Evolutionary conservation across 2,329 filamentous ascomycete species (phyloP).

Genomic region (Drechslera avenae): DNA sequence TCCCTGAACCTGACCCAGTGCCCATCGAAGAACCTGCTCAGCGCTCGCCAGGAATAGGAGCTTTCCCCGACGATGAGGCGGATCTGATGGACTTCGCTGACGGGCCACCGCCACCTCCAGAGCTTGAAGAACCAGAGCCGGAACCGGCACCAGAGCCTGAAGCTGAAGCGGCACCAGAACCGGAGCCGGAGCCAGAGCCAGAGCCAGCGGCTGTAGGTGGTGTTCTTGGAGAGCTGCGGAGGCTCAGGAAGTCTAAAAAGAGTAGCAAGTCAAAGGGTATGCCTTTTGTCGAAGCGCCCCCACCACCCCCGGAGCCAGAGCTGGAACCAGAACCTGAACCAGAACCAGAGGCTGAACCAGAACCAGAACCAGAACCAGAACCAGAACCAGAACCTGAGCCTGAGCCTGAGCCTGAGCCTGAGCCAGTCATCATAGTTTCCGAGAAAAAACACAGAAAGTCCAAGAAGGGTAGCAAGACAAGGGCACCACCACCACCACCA

Average conservation of each 20-base stretch:
- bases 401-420: conserved; percentile 39
- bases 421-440: conserved; percentile 32
- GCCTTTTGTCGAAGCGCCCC: conserved; percentile 38
- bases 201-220: conserved; percentile 23
- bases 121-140: conserved; percentile 30
- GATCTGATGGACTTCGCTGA: conserved; percentile 40
- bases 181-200: conserved; percentile 27
- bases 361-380: neutral
- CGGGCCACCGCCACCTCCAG: conserved; percentile 7
- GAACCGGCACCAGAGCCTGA: conserved; percentile 38
- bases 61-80: conserved; percentile 54
- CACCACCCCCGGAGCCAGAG: conserved; percentile 31
- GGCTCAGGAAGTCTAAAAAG: conserved; percentile 36
- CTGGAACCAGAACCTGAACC: conserved; percentile 20
- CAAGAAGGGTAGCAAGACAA: conserved; percentile 38
- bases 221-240: conserved; percentile 25
- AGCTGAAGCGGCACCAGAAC: conserved; percentile 19
- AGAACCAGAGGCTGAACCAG: conserved; percentile 24
- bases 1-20: conserved; percentile 42
- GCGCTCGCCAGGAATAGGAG: conserved; percentile 52
- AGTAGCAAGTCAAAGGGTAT: conserved; percentile 64
- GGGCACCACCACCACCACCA: conserved; percentile 33
- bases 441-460: conserved; percentile 30
- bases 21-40: conserved; percentile 38
- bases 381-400: conserved; percentile 30